phyloP scores from a whole-genome alignment of 345 rosid species.

The Arabis alpina region DNA sequence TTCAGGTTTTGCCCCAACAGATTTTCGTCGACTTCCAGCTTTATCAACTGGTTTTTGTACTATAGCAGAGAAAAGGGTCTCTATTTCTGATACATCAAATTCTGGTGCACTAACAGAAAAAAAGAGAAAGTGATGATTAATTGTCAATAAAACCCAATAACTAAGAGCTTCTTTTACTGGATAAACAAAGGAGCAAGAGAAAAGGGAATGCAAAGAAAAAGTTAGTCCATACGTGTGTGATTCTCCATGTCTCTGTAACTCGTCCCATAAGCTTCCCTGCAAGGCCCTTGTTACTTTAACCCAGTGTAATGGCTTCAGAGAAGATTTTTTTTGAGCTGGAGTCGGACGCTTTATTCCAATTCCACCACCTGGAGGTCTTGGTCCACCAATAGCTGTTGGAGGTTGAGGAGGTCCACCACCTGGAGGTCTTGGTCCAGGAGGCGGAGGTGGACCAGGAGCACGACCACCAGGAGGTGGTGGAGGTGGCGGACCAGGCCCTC shows the following conservation, averaged over 20 bases:
- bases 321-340: slow-evolving; percentile 65
- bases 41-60: slow-evolving; percentile 79
- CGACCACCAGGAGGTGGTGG: slow-evolving; percentile 72
- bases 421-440: slow-evolving; percentile 73
- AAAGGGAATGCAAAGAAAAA: slow-evolving; percentile 30
- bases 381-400: slow-evolving; percentile 58
- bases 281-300: slow-evolving; percentile 95
- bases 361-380: slow-evolving; percentile 44
- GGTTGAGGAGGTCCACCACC: slow-evolving; percentile 82
- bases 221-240: slow-evolving; percentile 67
- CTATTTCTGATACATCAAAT: slow-evolving; percentile 93
- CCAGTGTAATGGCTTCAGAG: slow-evolving; percentile 97
- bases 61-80: slow-evolving; percentile 85
- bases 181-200: slow-evolving; percentile 18
- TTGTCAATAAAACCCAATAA: slow-evolving; percentile 8
- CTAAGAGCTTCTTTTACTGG: slow-evolving; percentile 13
- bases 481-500: slow-evolving; percentile 54
- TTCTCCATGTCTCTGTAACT: slow-evolving; percentile 89
- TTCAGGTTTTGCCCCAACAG: slow-evolving; percentile 86
- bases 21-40: slow-evolving; percentile 65
- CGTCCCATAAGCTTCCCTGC: slow-evolving; percentile 99
- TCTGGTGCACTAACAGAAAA: slow-evolving; percentile 66
- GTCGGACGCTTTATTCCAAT: slow-evolving; percentile 1
- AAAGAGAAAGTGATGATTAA: background rate
- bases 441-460: slow-evolving; percentile 62